Evolutionary conservation across 2,329 filamentous ascomycete genomes (phyloP).

Genomic region (Aspergillus pseudoterreus): DNA sequence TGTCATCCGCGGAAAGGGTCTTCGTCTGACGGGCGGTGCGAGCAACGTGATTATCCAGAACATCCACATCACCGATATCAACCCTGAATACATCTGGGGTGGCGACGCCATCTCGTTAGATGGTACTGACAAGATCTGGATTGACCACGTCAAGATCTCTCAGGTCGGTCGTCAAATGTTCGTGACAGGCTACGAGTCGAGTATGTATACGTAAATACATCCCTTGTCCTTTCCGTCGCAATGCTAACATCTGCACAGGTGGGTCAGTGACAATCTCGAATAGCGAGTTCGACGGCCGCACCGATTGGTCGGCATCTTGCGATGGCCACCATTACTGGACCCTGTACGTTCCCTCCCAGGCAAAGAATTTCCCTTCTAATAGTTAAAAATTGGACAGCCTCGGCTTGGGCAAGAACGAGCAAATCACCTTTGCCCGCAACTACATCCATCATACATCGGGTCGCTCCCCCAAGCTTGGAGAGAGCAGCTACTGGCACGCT

Average conservation of each 20-base stretch:
- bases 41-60: slow-evolving; percentile 60
- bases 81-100: slow-evolving; percentile 57
- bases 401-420: slow-evolving; percentile 52
- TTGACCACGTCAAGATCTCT: slow-evolving; percentile 45
- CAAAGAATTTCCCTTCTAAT: not conserved
- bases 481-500: slow-evolving; percentile 54
- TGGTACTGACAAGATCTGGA: slow-evolving; percentile 41
- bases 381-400: slow-evolving; percentile 30
- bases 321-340: slow-evolving; percentile 59
- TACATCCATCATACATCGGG: slow-evolving; percentile 58
- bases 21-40: slow-evolving; percentile 42
- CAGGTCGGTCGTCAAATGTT: slow-evolving; percentile 34
- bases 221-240: slow-evolving; percentile 29
- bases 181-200: slow-evolving; percentile 21
- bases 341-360: slow-evolving; percentile 23
- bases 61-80: slow-evolving; percentile 50
- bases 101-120: slow-evolving; percentile 55
- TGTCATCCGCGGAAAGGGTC: slow-evolving; percentile 55
- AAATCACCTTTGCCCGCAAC: slow-evolving; percentile 57
- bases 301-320: slow-evolving; percentile 54
- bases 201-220: slow-evolving; percentile 34
- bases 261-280: slow-evolving; percentile 57
- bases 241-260: slow-evolving; percentile 26
- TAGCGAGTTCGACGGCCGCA: slow-evolving; percentile 55
- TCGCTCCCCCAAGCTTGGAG: slow-evolving; percentile 54